Conservation (phyloP, 108 stramenopile species). For the Pinguiococcus pyrenoidosus region DNA sequence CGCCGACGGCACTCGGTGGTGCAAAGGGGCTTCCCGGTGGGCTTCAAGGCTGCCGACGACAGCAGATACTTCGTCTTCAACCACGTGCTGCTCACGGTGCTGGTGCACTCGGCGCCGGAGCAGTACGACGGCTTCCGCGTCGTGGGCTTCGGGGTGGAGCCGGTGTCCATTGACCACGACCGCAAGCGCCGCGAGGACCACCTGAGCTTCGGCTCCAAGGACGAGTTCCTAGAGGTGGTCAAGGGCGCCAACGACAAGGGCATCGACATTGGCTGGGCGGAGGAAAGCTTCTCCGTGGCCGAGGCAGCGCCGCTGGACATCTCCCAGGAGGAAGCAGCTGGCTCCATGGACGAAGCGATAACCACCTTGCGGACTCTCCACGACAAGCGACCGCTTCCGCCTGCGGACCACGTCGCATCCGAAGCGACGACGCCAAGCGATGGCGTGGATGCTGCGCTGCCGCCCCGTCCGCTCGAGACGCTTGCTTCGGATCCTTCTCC, state of each 20-base stretch:
- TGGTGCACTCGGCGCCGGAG: slow-evolving; percentile 41
- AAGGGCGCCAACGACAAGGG: slow-evolving; percentile 17
- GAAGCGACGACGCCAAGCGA: too few species aligned
- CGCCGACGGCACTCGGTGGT: background rate
- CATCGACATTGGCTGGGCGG: too few species aligned
- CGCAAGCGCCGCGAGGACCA: background rate
- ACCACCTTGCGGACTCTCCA: too few species aligned
- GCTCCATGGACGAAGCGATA: too few species aligned
- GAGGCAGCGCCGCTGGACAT: too few species aligned
- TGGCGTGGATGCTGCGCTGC: too few species aligned
- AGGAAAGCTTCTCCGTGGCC: too few species aligned
- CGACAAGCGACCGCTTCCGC: too few species aligned
- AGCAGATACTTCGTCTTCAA: slow-evolving; percentile 57
- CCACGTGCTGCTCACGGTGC: slow-evolving; percentile 70
- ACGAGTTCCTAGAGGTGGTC: background rate
- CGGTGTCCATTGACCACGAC: slow-evolving; percentile 63
- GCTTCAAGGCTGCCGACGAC: slow-evolving; percentile 36
- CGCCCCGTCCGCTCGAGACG: too few species aligned
- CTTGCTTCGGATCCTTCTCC: too few species aligned
- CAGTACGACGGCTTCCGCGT: slow-evolving; percentile 64
- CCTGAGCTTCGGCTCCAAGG: slow-evolving; percentile 41
- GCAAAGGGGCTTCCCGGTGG: slow-evolving; percentile 52
- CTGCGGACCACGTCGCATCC: too few species aligned
- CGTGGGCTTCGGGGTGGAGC: slow-evolving; percentile 73
- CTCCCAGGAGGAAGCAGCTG: too few species aligned